Evolutionary conservation across 2,329 filamentous ascomycete genomes (phyloP).

Genomic region (Capronia epimyces): DNA sequence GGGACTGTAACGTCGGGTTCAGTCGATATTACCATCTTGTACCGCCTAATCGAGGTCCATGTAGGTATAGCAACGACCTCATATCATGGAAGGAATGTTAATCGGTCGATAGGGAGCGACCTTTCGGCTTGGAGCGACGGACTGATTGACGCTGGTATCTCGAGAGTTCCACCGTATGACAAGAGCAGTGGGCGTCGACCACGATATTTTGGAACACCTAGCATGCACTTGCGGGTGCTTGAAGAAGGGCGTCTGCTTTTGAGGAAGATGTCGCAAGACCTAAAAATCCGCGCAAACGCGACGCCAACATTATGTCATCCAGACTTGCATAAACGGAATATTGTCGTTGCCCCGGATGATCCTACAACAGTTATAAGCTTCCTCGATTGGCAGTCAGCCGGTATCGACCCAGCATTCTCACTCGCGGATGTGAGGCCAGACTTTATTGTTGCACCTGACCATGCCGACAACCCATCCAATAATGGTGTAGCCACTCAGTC

Average conservation of each 20-base stretch:
- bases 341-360: not conserved
- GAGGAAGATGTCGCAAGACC: not conserved
- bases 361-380: not conserved
- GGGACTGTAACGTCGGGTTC: not conserved
- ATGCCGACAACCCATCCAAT: not conserved
- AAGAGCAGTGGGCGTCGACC: not conserved
- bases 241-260: not conserved
- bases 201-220: not conserved
- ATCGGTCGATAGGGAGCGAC: not conserved
- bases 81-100: not conserved
- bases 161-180: not conserved
- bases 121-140: not conserved
- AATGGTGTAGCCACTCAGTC: not conserved
- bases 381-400: not conserved
- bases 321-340: not conserved
- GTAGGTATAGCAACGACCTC: not conserved
- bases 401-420: not conserved
- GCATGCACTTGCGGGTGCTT: not conserved
- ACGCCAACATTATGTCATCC: not conserved
- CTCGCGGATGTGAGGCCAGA: not conserved
- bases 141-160: not conserved
- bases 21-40: not conserved
- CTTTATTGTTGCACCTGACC: not conserved
- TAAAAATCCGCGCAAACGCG: not conserved
- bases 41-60: not conserved